Percentiles rank a stretch among this genome's conserved stretches.
Conservation (phyloP, 2,329 filamentous ascomycete genomes). For the Scopulariopsis brevicaulis region DNA sequence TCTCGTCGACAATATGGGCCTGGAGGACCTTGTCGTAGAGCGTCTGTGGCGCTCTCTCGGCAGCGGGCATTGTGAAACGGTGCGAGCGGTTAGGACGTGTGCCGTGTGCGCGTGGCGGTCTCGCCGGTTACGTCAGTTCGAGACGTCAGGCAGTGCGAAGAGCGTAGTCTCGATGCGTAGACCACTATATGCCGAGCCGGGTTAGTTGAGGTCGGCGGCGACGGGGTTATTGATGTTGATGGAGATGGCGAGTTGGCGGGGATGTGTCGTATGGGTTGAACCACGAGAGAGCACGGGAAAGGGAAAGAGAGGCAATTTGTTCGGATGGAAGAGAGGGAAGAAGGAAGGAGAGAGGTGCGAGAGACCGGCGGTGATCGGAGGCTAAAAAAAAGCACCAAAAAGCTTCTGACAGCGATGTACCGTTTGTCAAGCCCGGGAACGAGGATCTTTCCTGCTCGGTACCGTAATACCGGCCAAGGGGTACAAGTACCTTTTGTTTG, state of each 20-base stretch:
- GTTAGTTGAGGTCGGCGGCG: background rate
- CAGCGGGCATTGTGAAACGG: constrained; percentile 57
- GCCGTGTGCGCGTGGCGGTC: background rate
- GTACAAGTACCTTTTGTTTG: background rate
- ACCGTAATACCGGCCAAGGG: background rate
- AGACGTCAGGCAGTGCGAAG: background rate
- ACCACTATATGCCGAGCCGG: background rate
- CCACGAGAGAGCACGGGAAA: background rate
- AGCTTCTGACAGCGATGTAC: background rate
- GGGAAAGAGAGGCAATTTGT: background rate
- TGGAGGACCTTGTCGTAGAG: constrained; percentile 97
- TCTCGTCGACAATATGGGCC: constrained; percentile 89
- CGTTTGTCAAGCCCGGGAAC: background rate
- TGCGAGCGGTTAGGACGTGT: background rate
- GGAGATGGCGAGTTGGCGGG: background rate
- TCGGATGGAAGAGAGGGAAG: background rate
- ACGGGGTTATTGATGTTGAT: background rate
- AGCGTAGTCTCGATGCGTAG: background rate
- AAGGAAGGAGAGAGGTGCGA: background rate
- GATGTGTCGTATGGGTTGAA: background rate
- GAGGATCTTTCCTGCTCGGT: background rate
- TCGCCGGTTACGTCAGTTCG: background rate
- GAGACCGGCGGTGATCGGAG: background rate
- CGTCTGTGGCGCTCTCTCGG: constrained; percentile 63
- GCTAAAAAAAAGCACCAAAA: background rate